phyloP scores from a whole-genome alignment of 495 filamentous ascomycete species.

The Hypoxylon intermedium region DNA sequence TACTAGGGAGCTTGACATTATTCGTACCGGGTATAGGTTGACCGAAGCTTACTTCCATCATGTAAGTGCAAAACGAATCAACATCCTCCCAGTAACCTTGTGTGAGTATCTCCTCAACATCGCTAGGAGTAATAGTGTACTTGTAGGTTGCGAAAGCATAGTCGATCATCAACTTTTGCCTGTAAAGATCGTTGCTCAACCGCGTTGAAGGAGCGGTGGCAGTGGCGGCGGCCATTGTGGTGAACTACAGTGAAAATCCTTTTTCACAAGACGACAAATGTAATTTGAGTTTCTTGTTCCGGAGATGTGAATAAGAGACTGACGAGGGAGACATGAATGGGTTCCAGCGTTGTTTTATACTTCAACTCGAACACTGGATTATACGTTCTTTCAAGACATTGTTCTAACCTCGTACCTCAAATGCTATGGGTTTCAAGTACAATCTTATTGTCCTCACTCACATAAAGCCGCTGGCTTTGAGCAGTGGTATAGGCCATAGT shows the following conservation, averaged over 20 bases:
- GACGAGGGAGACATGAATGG: not conserved
- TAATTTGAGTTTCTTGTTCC: not conserved
- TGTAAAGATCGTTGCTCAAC: not conserved
- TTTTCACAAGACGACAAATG: not conserved
- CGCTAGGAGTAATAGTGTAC: slow-evolving; percentile 5
- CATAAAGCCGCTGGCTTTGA: too few species aligned
- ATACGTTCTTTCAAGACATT: too few species aligned
- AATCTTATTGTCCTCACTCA: too few species aligned
- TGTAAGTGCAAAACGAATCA: not conserved
- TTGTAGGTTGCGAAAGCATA: slow-evolving; percentile 9
- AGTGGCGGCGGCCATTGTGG: not conserved
- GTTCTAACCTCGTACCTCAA: too few species aligned
- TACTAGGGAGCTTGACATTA: not conserved
- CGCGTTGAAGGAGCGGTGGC: not conserved
- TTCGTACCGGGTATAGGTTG: not conserved
- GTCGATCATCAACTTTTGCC: not conserved
- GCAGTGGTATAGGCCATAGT: too few species aligned
- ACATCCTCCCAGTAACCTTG: not conserved
- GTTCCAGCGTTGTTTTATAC: too few species aligned
- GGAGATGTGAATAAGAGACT: not conserved
- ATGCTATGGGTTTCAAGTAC: too few species aligned
- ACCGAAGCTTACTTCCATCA: not conserved
- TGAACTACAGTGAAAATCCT: not conserved
- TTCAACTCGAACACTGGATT: too few species aligned
- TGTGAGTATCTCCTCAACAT: not conserved